Evolutionary conservation across 495 filamentous ascomycete species (phyloP).

Genomic region (Hamigera avellanea): DNA sequence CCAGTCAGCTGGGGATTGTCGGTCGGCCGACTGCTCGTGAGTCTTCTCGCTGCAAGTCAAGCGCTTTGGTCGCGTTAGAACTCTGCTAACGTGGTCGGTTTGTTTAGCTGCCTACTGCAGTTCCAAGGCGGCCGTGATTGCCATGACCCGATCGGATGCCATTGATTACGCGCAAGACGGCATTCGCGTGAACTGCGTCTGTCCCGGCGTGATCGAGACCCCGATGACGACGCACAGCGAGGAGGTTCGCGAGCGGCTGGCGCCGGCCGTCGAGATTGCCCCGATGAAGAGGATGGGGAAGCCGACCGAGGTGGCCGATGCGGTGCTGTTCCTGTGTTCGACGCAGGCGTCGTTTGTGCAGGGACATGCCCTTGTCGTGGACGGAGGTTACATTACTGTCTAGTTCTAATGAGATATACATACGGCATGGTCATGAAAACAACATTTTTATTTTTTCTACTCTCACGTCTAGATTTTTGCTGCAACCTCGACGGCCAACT

Average conservation of each 20-base stretch:
- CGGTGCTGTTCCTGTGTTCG: slow-evolving; percentile 36
- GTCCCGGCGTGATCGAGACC: slow-evolving; percentile 40
- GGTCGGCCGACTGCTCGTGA: no score
- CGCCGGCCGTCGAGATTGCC: slow-evolving; percentile 30
- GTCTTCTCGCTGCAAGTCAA: no score
- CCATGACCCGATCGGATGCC: slow-evolving; percentile 33
- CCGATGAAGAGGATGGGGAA: slow-evolving; percentile 41
- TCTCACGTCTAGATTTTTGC: no score
- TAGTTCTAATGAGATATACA: no score
- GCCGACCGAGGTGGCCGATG: slow-evolving; percentile 37
- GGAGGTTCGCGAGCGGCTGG: slow-evolving; percentile 17
- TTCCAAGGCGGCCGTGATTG: slow-evolving; percentile 35
- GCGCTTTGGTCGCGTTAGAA: no score
- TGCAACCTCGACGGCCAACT: no score
- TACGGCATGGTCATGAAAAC: no score
- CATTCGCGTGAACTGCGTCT: slow-evolving; percentile 36
- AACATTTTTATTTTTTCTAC: no score
- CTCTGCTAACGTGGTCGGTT: no score
- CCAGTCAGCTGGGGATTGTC: no score
- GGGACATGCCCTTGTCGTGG: slow-evolving; percentile 39
- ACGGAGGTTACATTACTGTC: slow-evolving; percentile 39
- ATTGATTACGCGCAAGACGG: not conserved
- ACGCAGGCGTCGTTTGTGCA: slow-evolving; percentile 38
- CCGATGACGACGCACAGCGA: slow-evolving; percentile 30
- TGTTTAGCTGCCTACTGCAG: slow-evolving; percentile 30